These are phyloP conservation scores for Cubamyces lactineus DNA, from an alignment of 768 basidiomycete species.

Conservation along the genomic window DNA sequence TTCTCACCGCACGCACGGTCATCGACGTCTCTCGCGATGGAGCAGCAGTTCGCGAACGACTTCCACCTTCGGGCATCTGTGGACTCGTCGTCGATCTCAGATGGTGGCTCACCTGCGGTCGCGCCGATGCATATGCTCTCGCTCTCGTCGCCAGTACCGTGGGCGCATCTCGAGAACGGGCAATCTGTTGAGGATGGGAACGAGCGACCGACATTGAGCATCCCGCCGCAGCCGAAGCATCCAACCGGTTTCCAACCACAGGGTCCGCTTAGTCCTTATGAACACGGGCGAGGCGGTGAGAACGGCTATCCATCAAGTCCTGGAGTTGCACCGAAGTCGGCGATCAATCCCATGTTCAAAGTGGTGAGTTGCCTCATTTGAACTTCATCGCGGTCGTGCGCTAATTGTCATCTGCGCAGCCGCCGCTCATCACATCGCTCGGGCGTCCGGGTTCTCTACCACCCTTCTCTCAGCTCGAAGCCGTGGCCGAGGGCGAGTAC, in stretches of 20 bases:
- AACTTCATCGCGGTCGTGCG: background rate
- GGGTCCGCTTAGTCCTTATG: constrained; percentile 48
- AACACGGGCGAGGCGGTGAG: constrained; percentile 48
- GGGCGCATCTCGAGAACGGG: constrained; percentile 32
- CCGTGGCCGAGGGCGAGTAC: constrained; percentile 78
- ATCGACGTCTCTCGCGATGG: constrained; percentile 78
- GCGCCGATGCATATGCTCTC: constrained; percentile 71
- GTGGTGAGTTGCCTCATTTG: constrained; percentile 61
- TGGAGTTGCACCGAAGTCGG: constrained; percentile 61
- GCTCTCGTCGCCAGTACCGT: constrained; percentile 60
- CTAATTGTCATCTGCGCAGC: constrained; percentile 21
- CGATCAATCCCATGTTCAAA: constrained; percentile 88
- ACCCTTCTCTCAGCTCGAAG: constrained; percentile 81
- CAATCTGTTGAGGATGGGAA: constrained; percentile 29
- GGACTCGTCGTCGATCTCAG: constrained; percentile 60
- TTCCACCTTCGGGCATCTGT: constrained; percentile 74
- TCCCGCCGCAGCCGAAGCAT: constrained; percentile 34
- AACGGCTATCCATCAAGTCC: constrained; percentile 65
- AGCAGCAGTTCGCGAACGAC: constrained; percentile 75
- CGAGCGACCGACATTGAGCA: constrained; percentile 30
- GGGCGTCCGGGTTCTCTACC: constrained; percentile 51
- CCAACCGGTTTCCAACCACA: constrained; percentile 42
- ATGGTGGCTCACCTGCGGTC: constrained; percentile 68
- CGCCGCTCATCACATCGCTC: constrained; percentile 25
- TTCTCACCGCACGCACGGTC: constrained; percentile 74